Evolutionary conservation across 805 yeast genomes (phyloP).

Genomic region (Pichia phayaonensis): DNA sequence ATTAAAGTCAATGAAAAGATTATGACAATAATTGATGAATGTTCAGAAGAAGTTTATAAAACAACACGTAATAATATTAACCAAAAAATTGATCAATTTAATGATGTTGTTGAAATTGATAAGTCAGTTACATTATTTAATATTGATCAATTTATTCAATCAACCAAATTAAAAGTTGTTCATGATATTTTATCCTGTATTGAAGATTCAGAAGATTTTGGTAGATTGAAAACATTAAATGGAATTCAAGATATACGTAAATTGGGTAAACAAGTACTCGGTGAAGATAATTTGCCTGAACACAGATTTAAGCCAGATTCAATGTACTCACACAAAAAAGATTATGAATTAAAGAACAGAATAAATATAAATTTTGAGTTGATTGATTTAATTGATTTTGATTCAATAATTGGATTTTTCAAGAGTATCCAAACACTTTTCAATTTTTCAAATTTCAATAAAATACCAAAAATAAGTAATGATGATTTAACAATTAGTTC

Average conservation of each 20-base stretch:
- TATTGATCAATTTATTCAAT: constrained; percentile 59
- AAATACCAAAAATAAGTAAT: constrained; percentile 33
- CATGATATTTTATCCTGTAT: constrained; percentile 61
- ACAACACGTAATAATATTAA: constrained; percentile 48
- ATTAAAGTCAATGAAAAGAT: constrained; percentile 49
- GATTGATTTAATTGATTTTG: constrained; percentile 63
- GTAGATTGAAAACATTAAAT: constrained; percentile 50
- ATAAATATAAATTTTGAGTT: constrained; percentile 63
- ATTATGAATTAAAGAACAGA: constrained; percentile 53
- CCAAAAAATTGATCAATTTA: constrained; percentile 33
- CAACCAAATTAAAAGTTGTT: constrained; percentile 62
- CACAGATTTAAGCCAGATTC: constrained; percentile 60
- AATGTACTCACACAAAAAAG: constrained; percentile 77
- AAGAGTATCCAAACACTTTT: constrained; percentile 6
- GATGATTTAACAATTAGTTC: constrained; percentile 21
- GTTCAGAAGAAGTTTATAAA: constrained; percentile 52
- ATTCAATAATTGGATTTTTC: constrained; percentile 38
- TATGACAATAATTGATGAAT: constrained; percentile 53
- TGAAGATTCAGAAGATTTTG: constrained; percentile 54
- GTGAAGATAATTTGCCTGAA: constrained; percentile 42
- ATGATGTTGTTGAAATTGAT: constrained; percentile 49
- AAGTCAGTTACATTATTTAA: constrained; percentile 33
- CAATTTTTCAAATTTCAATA: constrained; percentile 36
- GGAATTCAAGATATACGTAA: constrained; percentile 56
- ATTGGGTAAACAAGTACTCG: constrained; percentile 58